Conservation (phyloP, 2,329 filamentous ascomycete genomes). For the Zymoseptoria tritici region DNA sequence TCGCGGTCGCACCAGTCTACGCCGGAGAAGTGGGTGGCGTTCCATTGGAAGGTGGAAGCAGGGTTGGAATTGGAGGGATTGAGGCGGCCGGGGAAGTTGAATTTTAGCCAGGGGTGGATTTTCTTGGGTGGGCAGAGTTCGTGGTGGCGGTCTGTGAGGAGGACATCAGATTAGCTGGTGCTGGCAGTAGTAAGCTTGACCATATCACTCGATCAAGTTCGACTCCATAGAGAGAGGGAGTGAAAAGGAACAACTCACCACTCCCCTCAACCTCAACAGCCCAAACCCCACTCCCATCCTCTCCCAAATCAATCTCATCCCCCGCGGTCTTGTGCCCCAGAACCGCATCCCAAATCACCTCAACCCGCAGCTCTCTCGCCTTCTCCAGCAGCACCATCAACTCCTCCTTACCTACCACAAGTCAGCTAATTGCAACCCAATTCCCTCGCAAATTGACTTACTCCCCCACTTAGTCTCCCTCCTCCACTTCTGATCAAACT, state of each 20-base stretch:
- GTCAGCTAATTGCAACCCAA: no score
- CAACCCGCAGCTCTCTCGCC: no score
- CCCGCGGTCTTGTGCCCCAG: conserved; percentile 66
- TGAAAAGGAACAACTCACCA: no score
- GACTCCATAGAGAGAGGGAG: no score
- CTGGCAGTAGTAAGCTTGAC: no score
- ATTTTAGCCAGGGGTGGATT: conserved; percentile 62
- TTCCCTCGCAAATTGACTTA: no score
- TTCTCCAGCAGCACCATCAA: no score
- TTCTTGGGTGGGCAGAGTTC: conserved; percentile 50
- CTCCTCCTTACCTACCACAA: no score
- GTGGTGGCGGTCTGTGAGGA: conserved; percentile 51
- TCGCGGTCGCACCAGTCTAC: conserved; percentile 57
- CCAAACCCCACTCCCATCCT: conserved; percentile 45
- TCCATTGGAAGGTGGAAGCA: conserved; percentile 57
- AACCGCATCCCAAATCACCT: conserved; percentile 64
- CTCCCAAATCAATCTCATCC: conserved; percentile 42
- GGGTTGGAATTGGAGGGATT: conserved; percentile 35
- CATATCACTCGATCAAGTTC: no score
- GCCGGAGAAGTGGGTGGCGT: conserved; percentile 60
- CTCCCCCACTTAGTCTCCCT: conserved; percentile 61
- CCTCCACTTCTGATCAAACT: conserved; percentile 63
- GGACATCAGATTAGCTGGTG: no score
- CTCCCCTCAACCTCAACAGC: conserved; percentile 61
- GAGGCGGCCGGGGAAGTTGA: conserved; percentile 54